These are phyloP conservation scores for Croton laevigatus DNA, from an alignment of 441 rosid species.

Conservation along the genomic window DNA sequence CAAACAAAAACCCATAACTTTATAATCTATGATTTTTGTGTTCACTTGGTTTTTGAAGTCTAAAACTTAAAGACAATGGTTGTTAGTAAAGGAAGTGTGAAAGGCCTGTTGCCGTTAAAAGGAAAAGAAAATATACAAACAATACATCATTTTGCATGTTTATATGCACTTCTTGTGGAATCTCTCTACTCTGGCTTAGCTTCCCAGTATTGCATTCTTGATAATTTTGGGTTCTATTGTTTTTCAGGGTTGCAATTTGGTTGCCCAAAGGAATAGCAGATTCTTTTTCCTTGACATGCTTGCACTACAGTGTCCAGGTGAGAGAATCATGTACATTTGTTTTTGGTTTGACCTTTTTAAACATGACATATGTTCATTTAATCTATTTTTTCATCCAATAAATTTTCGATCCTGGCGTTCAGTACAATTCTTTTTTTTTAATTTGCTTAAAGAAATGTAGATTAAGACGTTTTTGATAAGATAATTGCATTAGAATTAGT, in stretches of 20 bases:
- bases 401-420: background rate
- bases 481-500: background rate
- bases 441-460: background rate
- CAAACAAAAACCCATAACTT: too few relatives aligned
- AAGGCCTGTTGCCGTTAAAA: background rate
- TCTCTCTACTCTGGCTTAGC: background rate
- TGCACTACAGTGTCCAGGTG: conserved; percentile 64
- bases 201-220: background rate
- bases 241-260: conserved; percentile 78
- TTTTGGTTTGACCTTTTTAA: conserved; percentile 10
- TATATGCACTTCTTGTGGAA: conserved; percentile 2
- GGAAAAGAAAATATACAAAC: background rate
- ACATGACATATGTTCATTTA: background rate
- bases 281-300: conserved; percentile 78
- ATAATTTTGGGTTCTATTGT: background rate
- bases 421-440: background rate
- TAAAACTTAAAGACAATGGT: background rate
- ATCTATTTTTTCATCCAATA: background rate
- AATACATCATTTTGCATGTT: background rate
- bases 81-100: background rate
- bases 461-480: background rate
- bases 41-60: background rate
- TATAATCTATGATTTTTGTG: background rate
- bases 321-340: conserved; percentile 47
- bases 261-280: conserved; percentile 57